Percentiles rank a stretch among this genome's conserved stretches.
Evolutionary conservation across 2,329 filamentous ascomycete species (phyloP).

Genomic region (Hypomyces rosellus): DNA sequence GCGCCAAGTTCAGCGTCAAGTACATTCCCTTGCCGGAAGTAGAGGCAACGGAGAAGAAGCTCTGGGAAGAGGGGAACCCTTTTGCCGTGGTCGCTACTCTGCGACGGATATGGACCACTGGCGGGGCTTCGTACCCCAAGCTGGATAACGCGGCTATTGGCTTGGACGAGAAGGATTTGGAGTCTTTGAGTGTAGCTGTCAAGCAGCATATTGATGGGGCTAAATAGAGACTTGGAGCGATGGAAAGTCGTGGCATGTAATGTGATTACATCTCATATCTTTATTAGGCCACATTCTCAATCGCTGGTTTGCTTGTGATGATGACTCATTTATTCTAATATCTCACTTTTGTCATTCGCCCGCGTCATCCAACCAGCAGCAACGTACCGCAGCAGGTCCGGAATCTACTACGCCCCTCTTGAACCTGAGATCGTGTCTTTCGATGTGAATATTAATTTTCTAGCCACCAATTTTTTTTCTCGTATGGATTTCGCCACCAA

Average conservation of each 20-base stretch:
- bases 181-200: constrained; percentile 28
- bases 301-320: no score
- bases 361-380: no score
- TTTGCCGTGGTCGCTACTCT: constrained; percentile 53
- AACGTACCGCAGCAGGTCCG: no score
- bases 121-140: constrained; percentile 63
- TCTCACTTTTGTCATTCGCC: no score
- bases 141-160: constrained; percentile 59
- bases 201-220: not conserved
- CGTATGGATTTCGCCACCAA: no score
- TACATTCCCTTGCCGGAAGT: constrained; percentile 45
- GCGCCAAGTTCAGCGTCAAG: constrained; percentile 35
- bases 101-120: constrained; percentile 65
- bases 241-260: not conserved
- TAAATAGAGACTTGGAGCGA: not conserved
- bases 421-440: no score
- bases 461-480: no score
- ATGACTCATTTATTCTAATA: no score
- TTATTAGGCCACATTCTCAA: no score
- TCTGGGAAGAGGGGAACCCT: constrained; percentile 48
- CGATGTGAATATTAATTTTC: no score
- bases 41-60: constrained; percentile 49
- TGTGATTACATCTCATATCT: no score
- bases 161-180: constrained; percentile 39
- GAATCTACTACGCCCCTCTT: no score